A percentile compares a stretch with the other conserved stretches of the same genome.
These are phyloP conservation scores for Sextonia rubra DNA, from an alignment of 164 flowering plant species.

Conservation along the genomic window DNA sequence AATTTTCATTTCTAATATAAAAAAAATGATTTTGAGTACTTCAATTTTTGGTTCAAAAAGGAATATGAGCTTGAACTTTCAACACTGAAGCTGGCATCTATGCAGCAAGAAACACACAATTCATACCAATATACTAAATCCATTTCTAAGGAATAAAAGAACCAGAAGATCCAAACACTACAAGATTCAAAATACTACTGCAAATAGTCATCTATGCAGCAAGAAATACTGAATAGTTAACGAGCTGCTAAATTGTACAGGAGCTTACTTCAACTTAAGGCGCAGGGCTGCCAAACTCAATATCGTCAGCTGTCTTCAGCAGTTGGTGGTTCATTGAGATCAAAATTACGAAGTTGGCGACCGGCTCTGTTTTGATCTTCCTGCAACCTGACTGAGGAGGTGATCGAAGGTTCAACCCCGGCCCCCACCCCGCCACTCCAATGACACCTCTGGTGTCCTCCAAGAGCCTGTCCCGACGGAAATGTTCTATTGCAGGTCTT, in stretches of 20 bases:
- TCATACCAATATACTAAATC: too few species aligned
- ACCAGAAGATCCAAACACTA: too few species aligned
- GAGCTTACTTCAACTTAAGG: background rate
- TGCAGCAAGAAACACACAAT: too few species aligned
- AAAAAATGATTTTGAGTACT: too few species aligned
- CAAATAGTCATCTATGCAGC: too few species aligned
- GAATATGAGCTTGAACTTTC: too few species aligned
- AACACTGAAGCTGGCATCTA: too few species aligned
- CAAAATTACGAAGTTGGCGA: constrained; percentile 24
- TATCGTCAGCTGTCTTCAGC: background rate
- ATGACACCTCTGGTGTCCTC: constrained; percentile 38
- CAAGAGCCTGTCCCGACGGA: constrained; percentile 40
- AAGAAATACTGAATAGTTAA: background rate
- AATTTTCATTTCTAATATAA: too few species aligned
- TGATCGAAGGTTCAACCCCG: constrained; percentile 8
- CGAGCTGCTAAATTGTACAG: background rate
- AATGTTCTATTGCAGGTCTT: constrained; percentile 30
- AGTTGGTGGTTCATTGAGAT: constrained; percentile 50
- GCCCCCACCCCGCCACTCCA: constrained; percentile 14
- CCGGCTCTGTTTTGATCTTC: constrained; percentile 16
- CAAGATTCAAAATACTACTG: too few species aligned
- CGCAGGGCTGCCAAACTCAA: background rate
- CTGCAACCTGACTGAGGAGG: background rate
- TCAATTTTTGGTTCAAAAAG: too few species aligned
- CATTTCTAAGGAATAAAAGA: too few species aligned